These are phyloP conservation scores for Zanthoxylum bungeanum DNA, from an alignment of 345 rosid species.

Conservation along the genomic window DNA sequence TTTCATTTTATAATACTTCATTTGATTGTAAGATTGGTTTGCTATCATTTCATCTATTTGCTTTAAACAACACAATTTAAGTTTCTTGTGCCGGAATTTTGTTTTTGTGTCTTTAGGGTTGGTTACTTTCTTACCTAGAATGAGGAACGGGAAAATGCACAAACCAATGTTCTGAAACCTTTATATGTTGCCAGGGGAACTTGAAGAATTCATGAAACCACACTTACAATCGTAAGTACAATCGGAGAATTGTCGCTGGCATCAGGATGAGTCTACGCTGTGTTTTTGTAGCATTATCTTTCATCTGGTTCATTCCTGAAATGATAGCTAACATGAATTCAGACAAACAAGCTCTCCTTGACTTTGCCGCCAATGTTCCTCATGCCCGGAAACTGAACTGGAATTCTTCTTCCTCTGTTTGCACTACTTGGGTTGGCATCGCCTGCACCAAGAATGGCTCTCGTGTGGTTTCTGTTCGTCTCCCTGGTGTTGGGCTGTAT, in stretches of 20 bases:
- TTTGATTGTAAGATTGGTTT: not conserved
- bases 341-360: slow-evolving; percentile 74
- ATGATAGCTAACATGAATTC: slow-evolving; percentile 45
- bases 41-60: not conserved
- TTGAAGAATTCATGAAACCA: slow-evolving; percentile 10
- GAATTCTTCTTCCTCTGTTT: slow-evolving; percentile 46
- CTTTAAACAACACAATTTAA: not conserved
- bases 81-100: not conserved
- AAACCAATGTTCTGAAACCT: slow-evolving; percentile 3
- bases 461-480: slow-evolving; percentile 61
- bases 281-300: slow-evolving; percentile 27
- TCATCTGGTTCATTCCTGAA: slow-evolving; percentile 31
- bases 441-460: slow-evolving; percentile 49
- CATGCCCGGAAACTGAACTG: slow-evolving; percentile 82
- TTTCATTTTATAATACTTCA: not conserved
- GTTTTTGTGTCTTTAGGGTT: not conserved
- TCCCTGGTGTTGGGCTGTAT: slow-evolving; percentile 74
- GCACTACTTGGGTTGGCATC: slow-evolving; percentile 79
- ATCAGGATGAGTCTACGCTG: slow-evolving; percentile 37
- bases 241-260: not conserved
- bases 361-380: slow-evolving; percentile 63
- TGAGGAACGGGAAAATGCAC: not conserved
- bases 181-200: slow-evolving; percentile 8
- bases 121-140: not conserved
- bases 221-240: not conserved